A percentile compares a stretch with the other conserved stretches of the same genome.
These are phyloP conservation scores for Trichoderma sp. DNA, from an alignment of 2,329 filamentous ascomycete species.

Conservation along the genomic window DNA sequence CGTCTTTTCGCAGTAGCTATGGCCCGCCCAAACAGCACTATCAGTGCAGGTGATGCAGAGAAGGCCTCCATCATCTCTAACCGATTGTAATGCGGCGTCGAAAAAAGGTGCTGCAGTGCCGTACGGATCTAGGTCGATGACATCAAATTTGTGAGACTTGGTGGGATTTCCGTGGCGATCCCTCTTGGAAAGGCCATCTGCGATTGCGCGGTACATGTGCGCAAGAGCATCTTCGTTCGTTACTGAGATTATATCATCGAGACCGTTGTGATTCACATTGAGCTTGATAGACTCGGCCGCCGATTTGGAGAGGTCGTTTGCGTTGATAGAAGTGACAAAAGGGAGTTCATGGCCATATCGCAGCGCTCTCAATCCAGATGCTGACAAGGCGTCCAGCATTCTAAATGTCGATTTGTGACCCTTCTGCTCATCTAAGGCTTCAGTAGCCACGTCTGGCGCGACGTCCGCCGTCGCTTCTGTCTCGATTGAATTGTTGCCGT, in stretches of 20 bases:
- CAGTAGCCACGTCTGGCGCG: constrained; percentile 18
- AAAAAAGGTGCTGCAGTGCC: constrained; percentile 91
- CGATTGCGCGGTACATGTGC: constrained; percentile 81
- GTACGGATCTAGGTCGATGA: constrained; percentile 96
- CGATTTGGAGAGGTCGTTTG: constrained; percentile 81
- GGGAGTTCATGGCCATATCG: constrained; percentile 92
- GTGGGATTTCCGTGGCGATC: constrained; percentile 42
- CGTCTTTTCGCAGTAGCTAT: constrained; percentile 91
- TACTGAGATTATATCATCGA: constrained; percentile 69
- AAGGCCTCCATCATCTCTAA: constrained; percentile 81
- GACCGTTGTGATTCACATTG: constrained; percentile 81
- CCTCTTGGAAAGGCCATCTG: constrained; percentile 50
- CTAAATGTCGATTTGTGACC: constrained; percentile 58
- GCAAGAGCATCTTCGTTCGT: constrained; percentile 81
- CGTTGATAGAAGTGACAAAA: constrained; percentile 76
- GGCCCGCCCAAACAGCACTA: constrained; percentile 90
- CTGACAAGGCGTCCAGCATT: constrained; percentile 94
- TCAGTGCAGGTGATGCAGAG: constrained; percentile 97
- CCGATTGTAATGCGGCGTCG: constrained; percentile 83
- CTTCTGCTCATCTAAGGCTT: constrained; percentile 29
- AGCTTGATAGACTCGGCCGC: constrained; percentile 79
- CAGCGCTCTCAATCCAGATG: constrained; percentile 85
- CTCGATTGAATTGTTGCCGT: constrained; percentile 27
- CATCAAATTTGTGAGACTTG: constrained; percentile 69
- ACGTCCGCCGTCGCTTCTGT: not conserved